Evolutionary conservation across 768 basidiomycete species (phyloP), one percentile per base, ranked within the genome.

Genomic region (Leccinum broughii): DNA sequence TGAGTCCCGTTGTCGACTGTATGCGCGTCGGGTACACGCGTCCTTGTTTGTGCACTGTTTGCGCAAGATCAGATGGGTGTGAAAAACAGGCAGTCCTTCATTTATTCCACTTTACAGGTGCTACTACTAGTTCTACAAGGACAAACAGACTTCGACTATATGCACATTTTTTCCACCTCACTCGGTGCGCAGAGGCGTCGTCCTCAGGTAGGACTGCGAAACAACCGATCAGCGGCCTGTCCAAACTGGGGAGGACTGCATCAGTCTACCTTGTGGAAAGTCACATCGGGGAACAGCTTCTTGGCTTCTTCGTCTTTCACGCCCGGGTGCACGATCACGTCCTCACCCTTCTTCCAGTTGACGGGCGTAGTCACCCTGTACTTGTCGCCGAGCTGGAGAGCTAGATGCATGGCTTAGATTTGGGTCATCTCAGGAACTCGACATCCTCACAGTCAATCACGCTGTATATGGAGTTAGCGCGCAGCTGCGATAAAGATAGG

Each of bases 301-400:
- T 92, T 90, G 26, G 94, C 95, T 76, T 98, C 91, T 26, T 97
- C 93, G 72, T 88, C 88, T 62, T 79, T 80, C 54, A 98, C 93
- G 7, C 81, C 73, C 26, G 93, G 87, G 73, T 95, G 93, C 49
- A 99, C 88, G 70, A 99, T 97, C 59, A 98, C 95, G 72, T 95
- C 89, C 4, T 95, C 89, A 48, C 94, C 94, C 74, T 88, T 88
- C 64, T 88, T 85, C 96, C 96, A 98, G 84, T 97, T 95, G 57
- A 92, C 95, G 22, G 93, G 93, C 6, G 95, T 96, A 24, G 91
- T 91, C 62, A 95, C 81, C 64, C 83, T 83, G 75, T 92, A 80
- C 76, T 88, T 91, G 78, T 92, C 90, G 50, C 94, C 92, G 58
- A 95, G 80, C 74, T 99, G 97, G 59, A 99, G 86, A 53, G 95